Evolutionary conservation across 2,329 filamentous ascomycete species (phyloP).

Genomic region (Stachybotrys chlorohalonatus): DNA sequence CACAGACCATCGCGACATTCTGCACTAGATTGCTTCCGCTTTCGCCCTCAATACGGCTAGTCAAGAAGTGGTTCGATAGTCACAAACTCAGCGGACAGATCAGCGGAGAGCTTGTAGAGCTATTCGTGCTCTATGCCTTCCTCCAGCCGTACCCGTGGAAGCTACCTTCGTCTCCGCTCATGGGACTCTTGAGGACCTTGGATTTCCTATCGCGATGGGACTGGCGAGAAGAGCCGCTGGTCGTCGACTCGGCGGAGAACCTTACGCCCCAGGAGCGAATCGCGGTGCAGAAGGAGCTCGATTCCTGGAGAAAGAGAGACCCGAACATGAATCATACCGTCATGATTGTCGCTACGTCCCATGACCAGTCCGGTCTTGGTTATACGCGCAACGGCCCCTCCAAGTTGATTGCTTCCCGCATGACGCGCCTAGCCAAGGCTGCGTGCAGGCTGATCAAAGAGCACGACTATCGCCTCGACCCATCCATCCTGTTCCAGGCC

Average conservation of each 20-base stretch:
- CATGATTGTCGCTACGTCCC: slow-evolving; percentile 71
- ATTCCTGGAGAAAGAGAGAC: slow-evolving; percentile 81
- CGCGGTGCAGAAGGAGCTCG: slow-evolving; percentile 61
- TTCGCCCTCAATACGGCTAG: slow-evolving; percentile 71
- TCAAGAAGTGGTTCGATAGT: slow-evolving; percentile 81
- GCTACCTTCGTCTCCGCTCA: slow-evolving; percentile 64
- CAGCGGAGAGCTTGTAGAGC: slow-evolving; percentile 72
- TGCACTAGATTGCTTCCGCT: slow-evolving; percentile 73
- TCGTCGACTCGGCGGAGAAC: slow-evolving; percentile 61
- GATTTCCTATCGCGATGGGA: slow-evolving; percentile 81
- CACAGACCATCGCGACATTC: slow-evolving; percentile 69
- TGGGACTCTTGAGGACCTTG: slow-evolving; percentile 75
- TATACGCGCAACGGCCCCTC: slow-evolving; percentile 68
- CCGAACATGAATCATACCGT: slow-evolving; percentile 77
- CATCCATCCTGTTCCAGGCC: slow-evolving; percentile 55
- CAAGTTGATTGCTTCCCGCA: slow-evolving; percentile 74
- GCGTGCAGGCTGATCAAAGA: slow-evolving; percentile 54
- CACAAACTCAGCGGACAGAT: slow-evolving; percentile 76
- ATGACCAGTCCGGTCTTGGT: slow-evolving; percentile 67
- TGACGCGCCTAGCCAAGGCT: slow-evolving; percentile 73
- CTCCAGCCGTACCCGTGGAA: slow-evolving; percentile 74
- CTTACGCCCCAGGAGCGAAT: slow-evolving; percentile 53
- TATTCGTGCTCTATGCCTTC: slow-evolving; percentile 72
- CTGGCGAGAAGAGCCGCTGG: slow-evolving; percentile 75
- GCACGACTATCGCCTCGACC: slow-evolving; percentile 42